Conservation (phyloP, 495 filamentous ascomycete genomes). For the Hypoxylon intermedium region DNA sequence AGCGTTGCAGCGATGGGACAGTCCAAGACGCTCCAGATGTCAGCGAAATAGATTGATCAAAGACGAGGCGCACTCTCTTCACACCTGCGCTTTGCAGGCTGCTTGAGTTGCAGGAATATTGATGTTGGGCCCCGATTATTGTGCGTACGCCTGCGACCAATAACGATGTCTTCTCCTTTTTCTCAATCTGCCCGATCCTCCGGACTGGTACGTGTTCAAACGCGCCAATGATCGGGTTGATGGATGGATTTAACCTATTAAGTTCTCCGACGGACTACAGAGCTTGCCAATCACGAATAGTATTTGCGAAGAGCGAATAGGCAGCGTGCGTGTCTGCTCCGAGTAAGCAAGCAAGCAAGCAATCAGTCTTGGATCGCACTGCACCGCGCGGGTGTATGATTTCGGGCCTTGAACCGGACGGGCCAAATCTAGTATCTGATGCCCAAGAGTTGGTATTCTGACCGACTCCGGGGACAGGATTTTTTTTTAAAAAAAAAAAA, state of each 20-base stretch:
- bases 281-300: constrained; percentile 37
- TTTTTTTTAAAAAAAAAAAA: no score
- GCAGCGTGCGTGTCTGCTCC: constrained; percentile 31
- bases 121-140: constrained; percentile 39
- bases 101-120: constrained; percentile 32
- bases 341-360: constrained; percentile 36
- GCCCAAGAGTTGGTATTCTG: constrained; percentile 20
- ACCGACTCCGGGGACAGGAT: no score
- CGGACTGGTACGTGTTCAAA: constrained; percentile 34
- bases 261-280: constrained; percentile 30
- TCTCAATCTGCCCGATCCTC: constrained; percentile 37
- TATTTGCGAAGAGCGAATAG: constrained; percentile 24
- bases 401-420: constrained; percentile 33
- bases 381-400: background rate
- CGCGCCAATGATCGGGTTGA: constrained; percentile 36
- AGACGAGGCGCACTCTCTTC: constrained; percentile 30
- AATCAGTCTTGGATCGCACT: constrained; percentile 22
- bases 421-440: constrained; percentile 16
- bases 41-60: constrained; percentile 34
- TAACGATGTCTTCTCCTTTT: constrained; percentile 31
- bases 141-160: constrained; percentile 31
- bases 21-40: constrained; percentile 35
- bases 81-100: constrained; percentile 31
- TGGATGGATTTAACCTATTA: constrained; percentile 40
- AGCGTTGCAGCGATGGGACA: constrained; percentile 37